These are phyloP conservation scores for Hymenoscyphus infarciens DNA, from an alignment of 2,329 filamentous ascomycete species.

Conservation along the genomic window DNA sequence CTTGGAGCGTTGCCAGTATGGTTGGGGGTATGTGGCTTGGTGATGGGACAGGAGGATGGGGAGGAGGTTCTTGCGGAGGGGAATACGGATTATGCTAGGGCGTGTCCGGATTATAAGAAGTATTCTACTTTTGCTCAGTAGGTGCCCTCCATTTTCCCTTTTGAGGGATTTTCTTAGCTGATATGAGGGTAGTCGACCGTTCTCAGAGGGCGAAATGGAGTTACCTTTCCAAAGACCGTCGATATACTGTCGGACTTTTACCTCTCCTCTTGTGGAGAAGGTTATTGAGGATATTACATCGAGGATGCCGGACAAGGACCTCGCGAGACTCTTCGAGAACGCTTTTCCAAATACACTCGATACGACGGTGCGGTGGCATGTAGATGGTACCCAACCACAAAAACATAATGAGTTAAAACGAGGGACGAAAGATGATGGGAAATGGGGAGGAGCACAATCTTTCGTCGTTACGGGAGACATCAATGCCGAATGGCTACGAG, in stretches of 20 bases:
- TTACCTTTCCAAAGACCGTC: slow-evolving; percentile 86
- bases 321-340: slow-evolving; percentile 92
- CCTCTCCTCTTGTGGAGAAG: slow-evolving; percentile 79
- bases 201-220: slow-evolving; percentile 72
- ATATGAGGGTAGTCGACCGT: slow-evolving; percentile 57
- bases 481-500: slow-evolving; percentile 86
- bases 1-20: slow-evolving; percentile 21
- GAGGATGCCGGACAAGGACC: slow-evolving; percentile 77
- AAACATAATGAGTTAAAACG: slow-evolving; percentile 41
- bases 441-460: slow-evolving; percentile 82
- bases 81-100: slow-evolving; percentile 21
- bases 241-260: slow-evolving; percentile 80
- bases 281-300: slow-evolving; percentile 80
- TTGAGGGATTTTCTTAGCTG: slow-evolving; percentile 7
- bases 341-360: slow-evolving; percentile 80
- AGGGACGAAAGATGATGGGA: slow-evolving; percentile 47
- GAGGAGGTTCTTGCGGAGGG: slow-evolving; percentile 10
- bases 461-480: slow-evolving; percentile 95
- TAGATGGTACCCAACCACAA: slow-evolving; percentile 43
- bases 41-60: slow-evolving; percentile 8
- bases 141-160: slow-evolving; percentile 5
- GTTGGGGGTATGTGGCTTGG: slow-evolving; percentile 13
- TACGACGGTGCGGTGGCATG: slow-evolving; percentile 69
- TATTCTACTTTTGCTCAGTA: slow-evolving; percentile 34
- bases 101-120: slow-evolving; percentile 37